Conservation (phyloP, 345 rosid species). For the Draba incana region DNA sequence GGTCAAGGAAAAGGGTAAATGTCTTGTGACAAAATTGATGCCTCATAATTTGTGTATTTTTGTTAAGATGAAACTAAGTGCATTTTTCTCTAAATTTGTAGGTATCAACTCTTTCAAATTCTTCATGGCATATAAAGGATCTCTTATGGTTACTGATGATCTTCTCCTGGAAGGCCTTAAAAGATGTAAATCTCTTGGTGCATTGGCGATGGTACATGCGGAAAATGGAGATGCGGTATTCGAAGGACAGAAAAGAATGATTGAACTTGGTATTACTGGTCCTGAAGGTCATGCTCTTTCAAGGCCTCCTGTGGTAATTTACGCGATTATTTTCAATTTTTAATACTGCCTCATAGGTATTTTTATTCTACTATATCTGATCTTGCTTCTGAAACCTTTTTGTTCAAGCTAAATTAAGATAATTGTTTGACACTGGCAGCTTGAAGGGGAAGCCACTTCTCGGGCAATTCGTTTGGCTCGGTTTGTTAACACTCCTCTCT, state of each 20-base stretch:
- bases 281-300: slow-evolving; percentile 98
- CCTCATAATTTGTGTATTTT: slow-evolving; percentile 7
- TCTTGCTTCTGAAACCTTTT: slow-evolving; percentile 10
- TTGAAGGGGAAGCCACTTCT: slow-evolving; percentile 96
- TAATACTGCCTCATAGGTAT: neutral
- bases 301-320: slow-evolving; percentile 82
- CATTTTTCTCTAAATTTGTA: slow-evolving; percentile 35
- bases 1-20: slow-evolving; percentile 83
- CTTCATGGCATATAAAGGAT: slow-evolving; percentile 92
- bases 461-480: slow-evolving; percentile 90
- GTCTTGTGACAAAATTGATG: slow-evolving; percentile 4
- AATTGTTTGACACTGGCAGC: slow-evolving; percentile 53
- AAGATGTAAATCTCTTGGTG: slow-evolving; percentile 93
- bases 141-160: slow-evolving; percentile 81
- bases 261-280: slow-evolving; percentile 91
- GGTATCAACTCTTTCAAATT: slow-evolving; percentile 99
- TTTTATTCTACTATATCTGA: neutral
- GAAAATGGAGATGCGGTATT: slow-evolving; percentile 98
- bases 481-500: slow-evolving; percentile 92
- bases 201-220: slow-evolving; percentile 98
- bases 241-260: slow-evolving; percentile 92
- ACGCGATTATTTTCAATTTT: neutral
- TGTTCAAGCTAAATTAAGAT: slow-evolving; percentile 19
- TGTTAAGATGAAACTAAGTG: slow-evolving; percentile 8
- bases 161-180: slow-evolving; percentile 81